Percentiles rank a stretch among this genome's conserved stretches.
phyloP scores from a whole-genome alignment of 75 land plant genomes.

The Pinus tabuliformis region DNA sequence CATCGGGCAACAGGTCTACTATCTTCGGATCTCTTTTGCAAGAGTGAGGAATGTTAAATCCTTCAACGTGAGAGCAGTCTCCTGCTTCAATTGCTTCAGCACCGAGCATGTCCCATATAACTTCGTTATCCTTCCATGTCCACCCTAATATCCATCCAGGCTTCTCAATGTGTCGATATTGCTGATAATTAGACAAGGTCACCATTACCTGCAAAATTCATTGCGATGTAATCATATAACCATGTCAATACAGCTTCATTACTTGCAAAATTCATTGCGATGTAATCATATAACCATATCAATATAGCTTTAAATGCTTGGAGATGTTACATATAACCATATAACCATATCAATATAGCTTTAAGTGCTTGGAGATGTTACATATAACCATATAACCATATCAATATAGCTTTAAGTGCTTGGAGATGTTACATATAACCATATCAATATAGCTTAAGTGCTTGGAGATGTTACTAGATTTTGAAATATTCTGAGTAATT shows the following conservation, averaged over 20 bases:
- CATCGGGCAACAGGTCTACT: conserved; percentile 43
- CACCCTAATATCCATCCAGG: conserved; percentile 74
- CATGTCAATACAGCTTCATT: neutral
- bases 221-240: neutral
- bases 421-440: no score
- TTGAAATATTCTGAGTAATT: no score
- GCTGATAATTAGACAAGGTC: conserved; percentile 49
- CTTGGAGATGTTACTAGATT: no score
- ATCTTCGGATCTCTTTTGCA: conserved; percentile 44
- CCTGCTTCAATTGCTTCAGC: conserved; percentile 60
- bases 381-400: no score
- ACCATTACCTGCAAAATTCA: conserved; percentile 33
- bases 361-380: no score
- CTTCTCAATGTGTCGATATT: conserved; percentile 53
- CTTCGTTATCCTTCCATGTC: conserved; percentile 55
- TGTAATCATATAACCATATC: no score
- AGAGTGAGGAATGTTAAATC: conserved; percentile 37
- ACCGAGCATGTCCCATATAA: conserved; percentile 55
- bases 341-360: no score
- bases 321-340: no score
- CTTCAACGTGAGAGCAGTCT: conserved; percentile 34
- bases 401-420: no score
- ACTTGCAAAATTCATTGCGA: no score
- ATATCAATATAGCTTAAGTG: no score
- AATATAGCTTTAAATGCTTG: no score